phyloP scores from a whole-genome alignment of 768 basidiomycete species.

The Tylopilus intermedius region DNA sequence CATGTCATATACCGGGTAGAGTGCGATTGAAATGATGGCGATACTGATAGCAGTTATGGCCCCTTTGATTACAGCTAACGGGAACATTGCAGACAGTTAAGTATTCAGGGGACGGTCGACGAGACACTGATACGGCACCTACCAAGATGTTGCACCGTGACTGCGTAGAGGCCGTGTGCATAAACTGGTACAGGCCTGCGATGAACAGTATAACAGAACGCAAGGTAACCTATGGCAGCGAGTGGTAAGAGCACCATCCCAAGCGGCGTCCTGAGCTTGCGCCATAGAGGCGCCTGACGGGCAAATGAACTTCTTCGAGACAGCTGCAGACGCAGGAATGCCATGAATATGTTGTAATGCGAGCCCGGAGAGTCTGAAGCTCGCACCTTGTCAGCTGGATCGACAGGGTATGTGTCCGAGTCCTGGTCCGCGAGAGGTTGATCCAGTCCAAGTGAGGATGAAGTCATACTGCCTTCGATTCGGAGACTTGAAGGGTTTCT shows the following conservation, averaged over 20 bases:
- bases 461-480: too few species aligned
- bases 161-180: constrained; percentile 16
- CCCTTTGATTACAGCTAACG: constrained; percentile 26
- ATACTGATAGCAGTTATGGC: constrained; percentile 26
- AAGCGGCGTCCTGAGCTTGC: constrained; percentile 1
- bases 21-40: constrained; percentile 26
- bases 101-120: too few species aligned
- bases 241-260: constrained; percentile 23
- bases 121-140: not conserved
- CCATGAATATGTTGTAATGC: constrained; percentile 1
- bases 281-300: constrained; percentile 5
- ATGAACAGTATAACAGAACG: constrained; percentile 27
- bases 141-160: constrained; percentile 21
- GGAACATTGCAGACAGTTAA: not conserved
- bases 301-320: not conserved
- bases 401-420: not conserved
- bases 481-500: too few species aligned
- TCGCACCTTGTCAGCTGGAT: not conserved
- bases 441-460: too few species aligned
- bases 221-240: constrained; percentile 25
- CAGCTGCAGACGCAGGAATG: constrained; percentile 4
- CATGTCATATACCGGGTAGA: constrained; percentile 19
- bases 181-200: constrained; percentile 22
- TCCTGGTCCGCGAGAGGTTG: too few species aligned
- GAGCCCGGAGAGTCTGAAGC: not conserved